Base-by-base conservation (phyloP, 495 filamentous ascomycete genomes). In the Annulohypoxylon stygium region DNA sequence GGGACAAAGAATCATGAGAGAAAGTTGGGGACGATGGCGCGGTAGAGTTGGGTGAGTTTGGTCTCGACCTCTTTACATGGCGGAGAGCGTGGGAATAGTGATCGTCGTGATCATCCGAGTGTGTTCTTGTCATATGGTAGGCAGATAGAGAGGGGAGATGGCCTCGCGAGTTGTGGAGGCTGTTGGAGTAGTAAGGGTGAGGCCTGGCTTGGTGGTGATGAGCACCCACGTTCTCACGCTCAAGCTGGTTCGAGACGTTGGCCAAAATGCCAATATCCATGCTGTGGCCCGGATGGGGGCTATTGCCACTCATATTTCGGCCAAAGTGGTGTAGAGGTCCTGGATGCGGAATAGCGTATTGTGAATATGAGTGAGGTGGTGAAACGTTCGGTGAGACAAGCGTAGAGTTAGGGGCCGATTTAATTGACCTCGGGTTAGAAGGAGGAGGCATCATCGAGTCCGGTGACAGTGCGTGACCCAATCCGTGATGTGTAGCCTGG, bases 1-100 rank as follows among this genome's bases (percentile, higher is more conserved):
- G 97, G 0, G 97, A 98, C 25, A 93, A 89, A 8, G 95, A 97
- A 83, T 97, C 95, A 81, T 97, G 93, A 5, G 96, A 97, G 83
- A 97, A 98, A 36, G 93, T 97, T n/a, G 96, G 96, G 1, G 96
- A 98, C 30, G 95, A 97, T 30, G 96, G 96, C 20, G 95, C 95
- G 3, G 96, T 98, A 45, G 94, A 97, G 80, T 93, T 91, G 14
- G 96, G 97, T 4, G 97, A 97, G 79, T 93, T 94, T 41, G 96
- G 96, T 64, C 96, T 86, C 62, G 95, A 97, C 51, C 92, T 89
- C 85, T 97, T 97, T 34, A 90, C 89, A 64, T 90, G 88, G 41
- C 93, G 89, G 76, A 83, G 81, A 18, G 78, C 69, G 45, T 91
- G 88, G n/a, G 80, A 80, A 71, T 90, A 90, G 68, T 89, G 85